Conservation (phyloP, 164 flowering plant genomes). For the Euptelea pleiosperma region DNA sequence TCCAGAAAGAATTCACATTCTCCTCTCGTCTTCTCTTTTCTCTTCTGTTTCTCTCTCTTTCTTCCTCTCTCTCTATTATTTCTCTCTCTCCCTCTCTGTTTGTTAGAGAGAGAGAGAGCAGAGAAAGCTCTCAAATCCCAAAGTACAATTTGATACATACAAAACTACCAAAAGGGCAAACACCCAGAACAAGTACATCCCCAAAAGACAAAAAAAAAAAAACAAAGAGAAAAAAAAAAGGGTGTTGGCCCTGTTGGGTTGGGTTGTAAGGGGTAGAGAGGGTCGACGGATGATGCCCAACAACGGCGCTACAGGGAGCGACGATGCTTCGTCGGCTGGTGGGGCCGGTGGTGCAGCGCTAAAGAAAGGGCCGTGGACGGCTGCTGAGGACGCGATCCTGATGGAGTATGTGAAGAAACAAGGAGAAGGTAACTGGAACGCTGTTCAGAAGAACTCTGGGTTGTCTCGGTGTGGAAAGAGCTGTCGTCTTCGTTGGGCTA, state of each 20-base stretch:
- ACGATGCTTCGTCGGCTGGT: slow-evolving; percentile 13
- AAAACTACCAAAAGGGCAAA: neutral
- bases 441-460: slow-evolving; percentile 63
- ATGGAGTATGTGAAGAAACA: slow-evolving; percentile 64
- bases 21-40: neutral
- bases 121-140: slow-evolving; percentile 2
- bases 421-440: slow-evolving; percentile 87
- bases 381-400: slow-evolving; percentile 63
- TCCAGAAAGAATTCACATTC: too few relatives aligned
- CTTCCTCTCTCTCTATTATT: slow-evolving; percentile 2
- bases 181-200: too few relatives aligned
- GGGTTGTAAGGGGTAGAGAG: neutral
- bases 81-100: neutral
- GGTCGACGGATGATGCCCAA: slow-evolving; percentile 9
- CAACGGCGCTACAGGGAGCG: neutral
- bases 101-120: slow-evolving; percentile 13
- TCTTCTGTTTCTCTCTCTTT: slow-evolving; percentile 1
- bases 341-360: slow-evolving; percentile 12
- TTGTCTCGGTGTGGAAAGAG: slow-evolving; percentile 53
- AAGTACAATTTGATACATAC: neutral
- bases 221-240: too few relatives aligned
- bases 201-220: neutral
- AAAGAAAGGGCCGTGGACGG: slow-evolving; percentile 84
- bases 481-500: slow-evolving; percentile 70
- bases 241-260: neutral